Conservation (phyloP, 176 grass and related monocot genomes). For the Bolboschoenus planiculmis region DNA sequence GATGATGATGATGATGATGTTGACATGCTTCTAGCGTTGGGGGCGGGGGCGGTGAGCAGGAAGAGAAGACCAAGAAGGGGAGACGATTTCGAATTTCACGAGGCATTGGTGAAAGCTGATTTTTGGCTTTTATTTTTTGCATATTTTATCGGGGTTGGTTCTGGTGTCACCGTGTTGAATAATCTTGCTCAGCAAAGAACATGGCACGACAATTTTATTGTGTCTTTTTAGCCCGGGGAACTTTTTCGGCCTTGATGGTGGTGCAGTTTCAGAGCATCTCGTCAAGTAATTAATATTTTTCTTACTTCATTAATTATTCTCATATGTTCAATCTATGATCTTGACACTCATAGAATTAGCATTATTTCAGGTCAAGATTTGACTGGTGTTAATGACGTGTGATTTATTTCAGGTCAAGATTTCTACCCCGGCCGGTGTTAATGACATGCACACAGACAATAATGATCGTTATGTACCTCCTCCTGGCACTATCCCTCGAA, state of each 20-base stretch:
- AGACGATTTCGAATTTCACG: conserved; percentile 49
- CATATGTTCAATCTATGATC: background rate
- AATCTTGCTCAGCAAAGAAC: conserved; percentile 39
- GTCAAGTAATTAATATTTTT: conserved; percentile 31
- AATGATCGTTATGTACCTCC: conserved; percentile 33
- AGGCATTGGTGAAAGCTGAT: conserved; percentile 62
- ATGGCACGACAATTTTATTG: conserved; percentile 37
- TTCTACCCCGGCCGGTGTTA: conserved; percentile 42
- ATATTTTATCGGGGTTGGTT: conserved; percentile 60
- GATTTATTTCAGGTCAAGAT: conserved; percentile 31
- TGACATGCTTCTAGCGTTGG: conserved; percentile 43
- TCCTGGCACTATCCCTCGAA: conserved; percentile 27
- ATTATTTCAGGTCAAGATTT: conserved; percentile 30
- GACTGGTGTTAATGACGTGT: conserved; percentile 42
- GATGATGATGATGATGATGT: conserved; percentile 23
- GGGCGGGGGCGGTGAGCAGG: conserved; percentile 32
- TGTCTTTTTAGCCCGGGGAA: conserved; percentile 58
- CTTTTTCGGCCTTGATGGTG: conserved; percentile 48
- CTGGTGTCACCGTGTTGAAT: conserved; percentile 54
- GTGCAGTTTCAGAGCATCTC: conserved; percentile 41
- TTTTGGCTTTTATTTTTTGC: conserved; percentile 56
- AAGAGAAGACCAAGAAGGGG: conserved; percentile 44
- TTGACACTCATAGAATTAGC: background rate
- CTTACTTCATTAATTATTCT: background rate
- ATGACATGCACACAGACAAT: conserved; percentile 39